These are phyloP conservation scores for Bruguiera hainesii DNA, from an alignment of 441 rosid species.

Conservation along the genomic window DNA sequence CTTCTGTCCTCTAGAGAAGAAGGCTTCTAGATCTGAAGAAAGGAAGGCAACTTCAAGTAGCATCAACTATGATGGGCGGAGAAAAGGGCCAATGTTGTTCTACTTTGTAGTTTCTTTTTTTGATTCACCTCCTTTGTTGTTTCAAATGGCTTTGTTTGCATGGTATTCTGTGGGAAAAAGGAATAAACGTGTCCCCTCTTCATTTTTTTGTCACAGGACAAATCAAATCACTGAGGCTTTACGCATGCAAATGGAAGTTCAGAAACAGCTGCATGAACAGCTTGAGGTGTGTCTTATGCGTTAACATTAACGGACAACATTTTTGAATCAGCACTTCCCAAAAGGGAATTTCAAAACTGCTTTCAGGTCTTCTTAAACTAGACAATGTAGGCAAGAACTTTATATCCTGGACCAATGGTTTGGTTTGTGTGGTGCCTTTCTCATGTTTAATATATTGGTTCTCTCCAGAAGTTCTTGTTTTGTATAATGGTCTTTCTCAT, in stretches of 20 bases:
- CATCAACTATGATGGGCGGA: slow-evolving; percentile 46
- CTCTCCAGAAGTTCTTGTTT: too few species aligned
- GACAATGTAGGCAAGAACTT: too few species aligned
- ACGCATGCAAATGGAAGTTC: slow-evolving; percentile 92
- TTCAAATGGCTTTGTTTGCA: slow-evolving; percentile 1
- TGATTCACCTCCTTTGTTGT: neutral
- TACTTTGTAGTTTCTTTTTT: slow-evolving; percentile 2
- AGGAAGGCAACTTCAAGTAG: slow-evolving; percentile 43
- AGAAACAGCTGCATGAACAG: slow-evolving; percentile 86
- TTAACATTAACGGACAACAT: too few species aligned
- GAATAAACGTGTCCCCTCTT: neutral
- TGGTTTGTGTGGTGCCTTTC: too few species aligned
- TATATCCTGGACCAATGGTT: too few species aligned
- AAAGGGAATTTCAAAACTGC: too few species aligned
- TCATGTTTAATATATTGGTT: too few species aligned
- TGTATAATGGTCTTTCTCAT: too few species aligned
- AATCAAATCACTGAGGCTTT: slow-evolving; percentile 63
- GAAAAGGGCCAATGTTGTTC: slow-evolving; percentile 45
- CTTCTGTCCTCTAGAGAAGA: slow-evolving; percentile 41
- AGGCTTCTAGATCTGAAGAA: slow-evolving; percentile 47
- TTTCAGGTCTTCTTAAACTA: too few species aligned
- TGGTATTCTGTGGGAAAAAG: slow-evolving; percentile 7
- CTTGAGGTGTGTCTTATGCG: slow-evolving; percentile 58
- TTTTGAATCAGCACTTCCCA: too few species aligned
- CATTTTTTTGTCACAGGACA: slow-evolving; percentile 35